Evolutionary conservation across 257 asterid genomes (phyloP).

Genomic region (Gentiana dahurica): DNA sequence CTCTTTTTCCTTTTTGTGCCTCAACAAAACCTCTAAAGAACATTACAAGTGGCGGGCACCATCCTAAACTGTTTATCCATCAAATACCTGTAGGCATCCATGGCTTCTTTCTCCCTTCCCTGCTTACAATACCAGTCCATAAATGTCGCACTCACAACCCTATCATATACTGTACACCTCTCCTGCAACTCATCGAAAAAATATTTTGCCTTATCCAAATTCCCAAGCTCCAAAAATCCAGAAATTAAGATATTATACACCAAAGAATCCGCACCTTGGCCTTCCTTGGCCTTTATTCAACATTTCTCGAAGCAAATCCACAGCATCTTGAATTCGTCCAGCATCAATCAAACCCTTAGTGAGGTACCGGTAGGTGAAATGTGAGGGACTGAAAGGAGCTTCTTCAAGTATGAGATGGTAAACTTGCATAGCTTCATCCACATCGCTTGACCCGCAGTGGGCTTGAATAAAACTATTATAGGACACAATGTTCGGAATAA

Average conservation of each 20-base stretch:
- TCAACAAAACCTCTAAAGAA: too few relatives aligned
- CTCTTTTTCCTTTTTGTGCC: too few relatives aligned
- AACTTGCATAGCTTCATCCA: slow-evolving; percentile 16
- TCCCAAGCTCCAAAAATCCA: slow-evolving; percentile 57
- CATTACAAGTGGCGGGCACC: too few relatives aligned
- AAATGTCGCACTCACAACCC: background rate
- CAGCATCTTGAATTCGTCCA: slow-evolving; percentile 50
- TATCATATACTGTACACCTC: too few relatives aligned
- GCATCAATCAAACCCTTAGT: slow-evolving; percentile 17
- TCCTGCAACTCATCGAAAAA: slow-evolving; percentile 36
- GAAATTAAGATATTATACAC: slow-evolving; percentile 72
- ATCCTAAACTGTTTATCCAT: too few relatives aligned
- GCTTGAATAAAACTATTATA: slow-evolving; percentile 53
- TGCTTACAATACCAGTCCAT: slow-evolving; percentile 85
- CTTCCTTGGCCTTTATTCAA: slow-evolving; percentile 38
- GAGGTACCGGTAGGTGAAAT: too few relatives aligned
- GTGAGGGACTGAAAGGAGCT: slow-evolving; percentile 11
- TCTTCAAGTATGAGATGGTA: slow-evolving; percentile 41
- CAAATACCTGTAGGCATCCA: slow-evolving; percentile 21
- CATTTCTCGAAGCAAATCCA: slow-evolving; percentile 63
- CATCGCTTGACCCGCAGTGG: slow-evolving; percentile 46
- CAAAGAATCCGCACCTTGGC: slow-evolving; percentile 77
- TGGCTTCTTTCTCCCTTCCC: slow-evolving; percentile 69
- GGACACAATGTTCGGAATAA: slow-evolving; percentile 64
- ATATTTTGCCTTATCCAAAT: slow-evolving; percentile 68